Evolutionary conservation across 2,329 filamentous ascomycete species (phyloP).

Genomic region (Talaromyces sp.): DNA sequence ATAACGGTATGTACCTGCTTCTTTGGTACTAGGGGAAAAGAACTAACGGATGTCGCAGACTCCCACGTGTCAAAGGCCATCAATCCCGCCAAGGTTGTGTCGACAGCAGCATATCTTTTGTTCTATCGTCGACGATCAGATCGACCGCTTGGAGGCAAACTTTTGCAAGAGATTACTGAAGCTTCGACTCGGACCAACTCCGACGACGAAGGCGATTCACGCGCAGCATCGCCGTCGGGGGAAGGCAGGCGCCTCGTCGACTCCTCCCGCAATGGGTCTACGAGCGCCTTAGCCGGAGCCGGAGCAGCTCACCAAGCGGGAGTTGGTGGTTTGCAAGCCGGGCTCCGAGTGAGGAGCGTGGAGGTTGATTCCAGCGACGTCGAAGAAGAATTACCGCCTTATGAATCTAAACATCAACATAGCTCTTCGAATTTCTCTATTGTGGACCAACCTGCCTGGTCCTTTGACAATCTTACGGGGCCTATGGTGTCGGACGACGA

Average conservation of each 20-base stretch:
- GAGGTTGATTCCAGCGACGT: conserved; percentile 26
- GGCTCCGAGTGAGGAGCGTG: conserved; percentile 36
- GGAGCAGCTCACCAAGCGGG: conserved; percentile 69
- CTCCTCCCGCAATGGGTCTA: conserved; percentile 87
- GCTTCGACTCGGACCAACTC: conserved; percentile 57
- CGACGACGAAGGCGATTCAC: conserved; percentile 43
- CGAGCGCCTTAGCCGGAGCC: conserved; percentile 79
- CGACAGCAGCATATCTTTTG: conserved; percentile 80
- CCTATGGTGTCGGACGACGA: conserved; percentile 29
- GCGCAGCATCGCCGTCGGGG: conserved; percentile 61
- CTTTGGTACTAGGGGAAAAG: neutral
- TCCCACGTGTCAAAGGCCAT: conserved; percentile 65
- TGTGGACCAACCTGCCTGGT: conserved; percentile 34
- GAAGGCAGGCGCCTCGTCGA: conserved; percentile 84
- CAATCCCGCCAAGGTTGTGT: conserved; percentile 64
- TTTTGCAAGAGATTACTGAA: conserved; percentile 69
- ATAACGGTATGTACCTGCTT: conserved; percentile 71
- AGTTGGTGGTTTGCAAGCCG: conserved; percentile 58
- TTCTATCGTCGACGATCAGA: conserved; percentile 89
- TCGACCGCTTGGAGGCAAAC: conserved; percentile 73
- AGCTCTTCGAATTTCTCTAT: conserved; percentile 32
- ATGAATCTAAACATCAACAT: conserved; percentile 31
- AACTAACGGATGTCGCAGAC: conserved; percentile 53
- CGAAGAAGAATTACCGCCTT: conserved; percentile 31
- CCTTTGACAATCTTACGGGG: conserved; percentile 36